Percentiles rank a stretch among this genome's conserved stretches.
Evolutionary conservation across 768 basidiomycete genomes (phyloP).

Genomic region (Xerocomellus amylosporus): DNA sequence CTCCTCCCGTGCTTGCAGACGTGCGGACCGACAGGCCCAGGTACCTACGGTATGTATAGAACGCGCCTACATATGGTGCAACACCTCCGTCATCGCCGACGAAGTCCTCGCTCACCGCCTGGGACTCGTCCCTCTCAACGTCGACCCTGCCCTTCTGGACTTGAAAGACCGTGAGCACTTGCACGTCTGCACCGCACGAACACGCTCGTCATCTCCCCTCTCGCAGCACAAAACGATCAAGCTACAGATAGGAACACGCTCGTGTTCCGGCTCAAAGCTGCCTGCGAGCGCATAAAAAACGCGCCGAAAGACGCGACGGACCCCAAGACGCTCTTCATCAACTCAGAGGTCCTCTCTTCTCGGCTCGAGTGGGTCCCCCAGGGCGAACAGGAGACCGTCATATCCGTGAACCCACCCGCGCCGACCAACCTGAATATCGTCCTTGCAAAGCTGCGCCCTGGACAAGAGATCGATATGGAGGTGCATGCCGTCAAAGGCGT

Average conservation of each 20-base stretch:
- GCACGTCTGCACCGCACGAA: background rate
- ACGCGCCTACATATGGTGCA: slow-evolving; percentile 89
- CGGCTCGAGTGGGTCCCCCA: slow-evolving; percentile 76
- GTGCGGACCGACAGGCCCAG: slow-evolving; percentile 37
- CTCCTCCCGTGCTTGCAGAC: background rate
- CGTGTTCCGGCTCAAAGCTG: slow-evolving; percentile 73
- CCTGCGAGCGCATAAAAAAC: slow-evolving; percentile 60
- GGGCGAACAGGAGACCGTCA: slow-evolving; percentile 71
- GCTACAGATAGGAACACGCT: slow-evolving; percentile 90
- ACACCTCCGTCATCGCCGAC: slow-evolving; percentile 90
- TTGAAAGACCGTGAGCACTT: slow-evolving; percentile 42
- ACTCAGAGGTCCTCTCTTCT: slow-evolving; percentile 65
- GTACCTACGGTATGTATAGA: slow-evolving; percentile 92
- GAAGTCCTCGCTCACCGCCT: slow-evolving; percentile 92
- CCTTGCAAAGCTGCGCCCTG: slow-evolving; percentile 87
- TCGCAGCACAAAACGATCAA: slow-evolving; percentile 44
- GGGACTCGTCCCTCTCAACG: slow-evolving; percentile 84
- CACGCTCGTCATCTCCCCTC: background rate
- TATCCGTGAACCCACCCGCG: slow-evolving; percentile 50
- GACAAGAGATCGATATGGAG: slow-evolving; percentile 82
- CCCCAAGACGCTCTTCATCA: slow-evolving; percentile 64
- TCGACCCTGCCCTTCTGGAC: slow-evolving; percentile 77
- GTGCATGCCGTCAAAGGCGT: slow-evolving; percentile 90
- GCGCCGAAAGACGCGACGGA: slow-evolving; percentile 52
- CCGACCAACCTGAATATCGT: slow-evolving; percentile 83